Percentiles rank a stretch among this genome's conserved stretches.
Conservation (phyloP, 306 rosid genomes). For the Casuarina cunninghamiana region DNA sequence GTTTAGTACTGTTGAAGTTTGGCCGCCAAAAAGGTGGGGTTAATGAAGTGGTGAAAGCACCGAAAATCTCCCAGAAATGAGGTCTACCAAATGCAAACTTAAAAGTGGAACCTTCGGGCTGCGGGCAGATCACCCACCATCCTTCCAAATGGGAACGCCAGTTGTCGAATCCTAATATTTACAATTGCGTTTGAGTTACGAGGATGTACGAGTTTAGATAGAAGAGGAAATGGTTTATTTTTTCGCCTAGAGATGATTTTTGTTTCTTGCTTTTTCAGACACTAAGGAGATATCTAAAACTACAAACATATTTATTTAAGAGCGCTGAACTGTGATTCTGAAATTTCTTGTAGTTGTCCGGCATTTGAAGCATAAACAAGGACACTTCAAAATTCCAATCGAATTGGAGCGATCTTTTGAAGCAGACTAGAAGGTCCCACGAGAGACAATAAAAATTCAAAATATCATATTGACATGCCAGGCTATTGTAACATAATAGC, state of each 20-base stretch:
- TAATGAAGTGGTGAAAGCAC: neutral
- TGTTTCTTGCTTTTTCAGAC: neutral
- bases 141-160: too few species aligned
- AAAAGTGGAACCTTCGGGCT: constrained; percentile 17
- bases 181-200: too few species aligned
- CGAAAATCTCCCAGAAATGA: constrained; percentile 14
- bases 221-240: neutral
- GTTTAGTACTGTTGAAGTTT: constrained; percentile 54
- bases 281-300: neutral
- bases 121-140: constrained; percentile 46
- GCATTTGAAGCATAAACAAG: too few species aligned
- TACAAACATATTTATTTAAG: neutral
- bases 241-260: neutral
- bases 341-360: too few species aligned
- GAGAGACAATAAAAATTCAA: neutral
- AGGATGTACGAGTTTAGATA: too few species aligned
- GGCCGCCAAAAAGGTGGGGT: constrained; percentile 43
- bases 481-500: neutral
- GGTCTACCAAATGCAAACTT: constrained; percentile 30
- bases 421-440: neutral
- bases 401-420: too few species aligned
- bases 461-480: neutral
- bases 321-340: too few species aligned
- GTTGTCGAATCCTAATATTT: too few species aligned
- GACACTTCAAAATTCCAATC: too few species aligned